Percentiles rank a stretch among this genome's conserved stretches.
Conservation (phyloP, 1,139 yeast genomes). For the Sugiyamaella castrensis region DNA sequence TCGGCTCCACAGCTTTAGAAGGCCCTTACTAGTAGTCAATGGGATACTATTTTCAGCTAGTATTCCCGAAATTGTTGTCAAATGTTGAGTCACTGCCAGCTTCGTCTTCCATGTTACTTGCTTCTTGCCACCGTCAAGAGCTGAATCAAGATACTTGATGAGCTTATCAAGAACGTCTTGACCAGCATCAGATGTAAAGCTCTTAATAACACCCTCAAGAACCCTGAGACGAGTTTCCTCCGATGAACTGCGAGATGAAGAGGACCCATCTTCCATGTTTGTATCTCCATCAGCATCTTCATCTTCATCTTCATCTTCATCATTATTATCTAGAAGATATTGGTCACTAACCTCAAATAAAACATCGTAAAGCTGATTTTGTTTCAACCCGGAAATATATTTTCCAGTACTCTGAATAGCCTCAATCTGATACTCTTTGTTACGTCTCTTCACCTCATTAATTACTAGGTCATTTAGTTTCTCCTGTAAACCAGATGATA, state of each 20-base stretch:
- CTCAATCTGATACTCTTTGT: slow-evolving; percentile 56
- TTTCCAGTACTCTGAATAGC: slow-evolving; percentile 31
- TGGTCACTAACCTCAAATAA: slow-evolving; percentile 37
- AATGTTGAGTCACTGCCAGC: slow-evolving; percentile 17
- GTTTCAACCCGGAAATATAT: slow-evolving; percentile 31
- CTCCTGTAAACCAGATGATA: slow-evolving; percentile 33
- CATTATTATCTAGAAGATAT: slow-evolving; percentile 18
- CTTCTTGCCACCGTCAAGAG: slow-evolving; percentile 1
- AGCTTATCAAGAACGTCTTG: slow-evolving; percentile 10
- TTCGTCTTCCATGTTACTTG: slow-evolving; percentile 38
- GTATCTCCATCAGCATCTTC: slow-evolving; percentile 30
- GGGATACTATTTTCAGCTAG: neutral
- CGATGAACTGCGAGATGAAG: slow-evolving; percentile 15
- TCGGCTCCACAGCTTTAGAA: slow-evolving; percentile 35
- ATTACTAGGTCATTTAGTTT: slow-evolving; percentile 46
- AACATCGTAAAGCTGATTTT: slow-evolving; percentile 36
- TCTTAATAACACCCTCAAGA: slow-evolving; percentile 29
- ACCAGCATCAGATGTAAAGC: slow-evolving; percentile 23
- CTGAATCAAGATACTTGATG: slow-evolving; percentile 5
- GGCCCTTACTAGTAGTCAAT: neutral
- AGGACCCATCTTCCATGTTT: slow-evolving; percentile 18
- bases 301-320: slow-evolving; percentile 20
- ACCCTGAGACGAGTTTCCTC: slow-evolving; percentile 42
- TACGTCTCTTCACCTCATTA: slow-evolving; percentile 66
- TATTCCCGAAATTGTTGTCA: neutral